A percentile compares a stretch with the other conserved stretches of the same genome.
phyloP scores from a whole-genome alignment of 2,329 filamentous ascomycete species.

The Microdochium bolleyi region DNA sequence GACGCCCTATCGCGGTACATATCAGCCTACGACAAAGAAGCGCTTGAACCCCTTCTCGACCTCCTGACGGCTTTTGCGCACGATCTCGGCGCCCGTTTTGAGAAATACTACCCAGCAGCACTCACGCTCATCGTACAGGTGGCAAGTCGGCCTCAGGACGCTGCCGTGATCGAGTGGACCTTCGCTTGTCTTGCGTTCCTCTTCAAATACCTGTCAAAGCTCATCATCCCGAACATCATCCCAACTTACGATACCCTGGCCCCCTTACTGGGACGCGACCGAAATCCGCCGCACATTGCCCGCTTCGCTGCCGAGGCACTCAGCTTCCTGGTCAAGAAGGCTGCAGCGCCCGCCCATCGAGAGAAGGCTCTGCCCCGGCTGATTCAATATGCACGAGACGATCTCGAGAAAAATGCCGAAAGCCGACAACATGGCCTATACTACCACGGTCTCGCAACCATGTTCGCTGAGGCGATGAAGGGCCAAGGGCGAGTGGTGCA shows the following conservation, averaged over 20 bases:
- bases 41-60: conserved; percentile 78
- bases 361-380: conserved; percentile 65
- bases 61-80: conserved; percentile 93
- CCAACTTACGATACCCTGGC: conserved; percentile 79
- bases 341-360: conserved; percentile 68
- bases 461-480: conserved; percentile 78
- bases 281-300: conserved; percentile 78
- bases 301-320: conserved; percentile 91
- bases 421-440: conserved; percentile 60
- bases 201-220: conserved; percentile 90
- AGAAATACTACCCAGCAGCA: conserved; percentile 74
- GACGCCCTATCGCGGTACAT: conserved; percentile 69
- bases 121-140: conserved; percentile 71
- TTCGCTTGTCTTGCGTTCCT: conserved; percentile 91
- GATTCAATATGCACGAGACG: conserved; percentile 63
- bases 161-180: conserved; percentile 94
- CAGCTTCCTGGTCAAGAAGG: conserved; percentile 88
- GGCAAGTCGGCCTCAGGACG: conserved; percentile 67
- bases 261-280: conserved; percentile 73
- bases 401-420: conserved; percentile 49
- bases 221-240: conserved; percentile 77
- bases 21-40: conserved; percentile 66
- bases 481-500: conserved; percentile 52
- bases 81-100: conserved; percentile 79
- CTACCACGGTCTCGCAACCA: conserved; percentile 80